Percentiles rank a stretch among this genome's conserved stretches.
These are phyloP conservation scores for Sordariomycetes sp. DNA, from an alignment of 2,329 filamentous ascomycete genomes.

Conservation along the genomic window DNA sequence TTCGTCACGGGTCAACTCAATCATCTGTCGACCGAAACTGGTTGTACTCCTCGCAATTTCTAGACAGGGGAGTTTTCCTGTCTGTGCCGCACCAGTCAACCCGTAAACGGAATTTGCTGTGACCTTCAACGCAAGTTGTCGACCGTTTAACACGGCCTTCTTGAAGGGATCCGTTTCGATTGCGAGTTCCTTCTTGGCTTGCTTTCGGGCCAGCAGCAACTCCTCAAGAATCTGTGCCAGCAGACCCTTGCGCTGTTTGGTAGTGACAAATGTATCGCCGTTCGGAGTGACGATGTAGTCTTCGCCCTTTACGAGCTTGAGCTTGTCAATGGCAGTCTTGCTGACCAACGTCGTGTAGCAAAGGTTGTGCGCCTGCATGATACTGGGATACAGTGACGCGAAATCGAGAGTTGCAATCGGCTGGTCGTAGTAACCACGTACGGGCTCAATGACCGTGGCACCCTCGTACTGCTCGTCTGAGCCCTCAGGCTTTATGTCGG, in stretches of 20 bases:
- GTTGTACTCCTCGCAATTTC: constrained; percentile 95
- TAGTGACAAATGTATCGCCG: constrained; percentile 84
- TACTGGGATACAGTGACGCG: constrained; percentile 94
- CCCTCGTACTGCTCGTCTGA: constrained; percentile 91
- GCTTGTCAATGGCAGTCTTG: constrained; percentile 65
- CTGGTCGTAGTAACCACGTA: constrained; percentile 86
- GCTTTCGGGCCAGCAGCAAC: constrained; percentile 81
- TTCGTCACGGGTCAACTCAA: constrained; percentile 94
- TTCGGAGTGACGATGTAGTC: constrained; percentile 97
- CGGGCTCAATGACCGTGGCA: constrained; percentile 94
- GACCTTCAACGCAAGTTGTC: constrained; percentile 90
- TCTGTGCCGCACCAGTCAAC: constrained; percentile 80
- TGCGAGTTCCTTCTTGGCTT: constrained; percentile 83
- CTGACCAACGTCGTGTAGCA: constrained; percentile 87
- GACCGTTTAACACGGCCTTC: constrained; percentile 94
- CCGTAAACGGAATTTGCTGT: constrained; percentile 98
- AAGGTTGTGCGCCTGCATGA: constrained; percentile 97
- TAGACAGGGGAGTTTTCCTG: constrained; percentile 90
- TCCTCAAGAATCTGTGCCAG: constrained; percentile 95
- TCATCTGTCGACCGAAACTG: constrained; percentile 96
- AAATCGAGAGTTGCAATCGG: constrained; percentile 98
- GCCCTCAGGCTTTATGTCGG: constrained; percentile 64
- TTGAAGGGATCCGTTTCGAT: constrained; percentile 92
- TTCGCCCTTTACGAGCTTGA: constrained; percentile 73
- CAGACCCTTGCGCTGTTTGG: constrained; percentile 82